These are phyloP conservation scores for Cystobasidium onofrii DNA, from an alignment of 768 basidiomycete genomes.

Conservation along the genomic window DNA sequence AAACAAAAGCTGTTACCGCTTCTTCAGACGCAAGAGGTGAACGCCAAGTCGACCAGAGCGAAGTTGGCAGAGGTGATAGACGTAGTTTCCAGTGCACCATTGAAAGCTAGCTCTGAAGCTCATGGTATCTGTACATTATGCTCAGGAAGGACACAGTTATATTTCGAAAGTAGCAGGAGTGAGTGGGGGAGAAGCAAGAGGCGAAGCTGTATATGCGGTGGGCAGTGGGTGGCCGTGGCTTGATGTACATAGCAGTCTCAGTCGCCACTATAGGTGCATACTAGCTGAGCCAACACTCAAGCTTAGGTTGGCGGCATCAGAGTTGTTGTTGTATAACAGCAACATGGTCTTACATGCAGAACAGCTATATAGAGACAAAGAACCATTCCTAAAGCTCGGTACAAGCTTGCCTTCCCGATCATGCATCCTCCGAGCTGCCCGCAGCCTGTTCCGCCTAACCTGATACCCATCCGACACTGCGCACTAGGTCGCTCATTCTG, in stretches of 20 bases:
- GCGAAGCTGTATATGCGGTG: constrained; percentile 16
- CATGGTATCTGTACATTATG: background rate
- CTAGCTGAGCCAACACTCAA: too few relatives aligned
- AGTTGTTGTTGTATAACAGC: background rate
- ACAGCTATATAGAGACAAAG: too few relatives aligned
- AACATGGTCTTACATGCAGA: too few relatives aligned
- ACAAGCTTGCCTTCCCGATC: background rate
- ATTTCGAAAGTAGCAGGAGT: background rate
- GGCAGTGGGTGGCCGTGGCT: background rate
- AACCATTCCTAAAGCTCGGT: too few relatives aligned
- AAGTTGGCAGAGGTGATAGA: background rate
- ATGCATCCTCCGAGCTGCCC: too few relatives aligned
- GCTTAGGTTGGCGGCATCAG: too few relatives aligned
- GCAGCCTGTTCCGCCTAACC: too few relatives aligned
- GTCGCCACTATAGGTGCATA: too few relatives aligned
- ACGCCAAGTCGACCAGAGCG: background rate
- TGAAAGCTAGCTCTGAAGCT: background rate
- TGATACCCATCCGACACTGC: too few relatives aligned
- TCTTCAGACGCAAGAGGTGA: background rate
- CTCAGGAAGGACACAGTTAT: background rate
- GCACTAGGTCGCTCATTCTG: too few relatives aligned
- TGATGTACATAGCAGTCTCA: background rate
- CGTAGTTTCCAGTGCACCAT: background rate
- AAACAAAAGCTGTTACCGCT: constrained; percentile 11
- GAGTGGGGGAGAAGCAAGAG: constrained; percentile 22